Evolutionary conservation across 2,329 filamentous ascomycete genomes (phyloP).

Genomic region (Monosporascus sp.): DNA sequence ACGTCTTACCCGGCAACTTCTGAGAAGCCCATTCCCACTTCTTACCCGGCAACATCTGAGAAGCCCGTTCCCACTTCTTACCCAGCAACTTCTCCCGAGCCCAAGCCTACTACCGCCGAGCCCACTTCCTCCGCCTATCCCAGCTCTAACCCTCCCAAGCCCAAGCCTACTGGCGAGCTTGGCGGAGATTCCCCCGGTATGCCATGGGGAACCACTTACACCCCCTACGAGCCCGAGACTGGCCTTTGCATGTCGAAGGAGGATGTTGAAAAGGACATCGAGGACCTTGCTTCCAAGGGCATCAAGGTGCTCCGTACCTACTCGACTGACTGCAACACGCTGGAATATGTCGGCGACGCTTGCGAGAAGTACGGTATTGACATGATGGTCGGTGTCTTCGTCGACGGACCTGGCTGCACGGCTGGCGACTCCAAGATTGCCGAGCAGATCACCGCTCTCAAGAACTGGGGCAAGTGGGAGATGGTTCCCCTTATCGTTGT

Average conservation of each 20-base stretch:
- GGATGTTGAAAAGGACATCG: conserved; percentile 57
- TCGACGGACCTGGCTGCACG: conserved; percentile 59
- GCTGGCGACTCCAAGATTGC: conserved; percentile 56
- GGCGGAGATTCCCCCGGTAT: conserved; percentile 34
- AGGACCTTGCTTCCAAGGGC: conserved; percentile 55
- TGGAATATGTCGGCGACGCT: conserved; percentile 68
- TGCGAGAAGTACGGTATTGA: conserved; percentile 62
- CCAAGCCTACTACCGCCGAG: conserved; percentile 17
- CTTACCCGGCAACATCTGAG: conserved; percentile 14
- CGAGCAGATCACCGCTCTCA: conserved; percentile 69
- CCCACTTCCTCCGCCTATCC: conserved; percentile 17
- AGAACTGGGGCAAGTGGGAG: conserved; percentile 67
- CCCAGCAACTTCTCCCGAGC: conserved; percentile 10
- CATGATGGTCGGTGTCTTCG: conserved; percentile 84
- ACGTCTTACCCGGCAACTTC: conserved; percentile 15
- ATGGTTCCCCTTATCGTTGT: conserved; percentile 75
- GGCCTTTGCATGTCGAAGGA: conserved; percentile 59
- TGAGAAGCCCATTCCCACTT: conserved; percentile 3
- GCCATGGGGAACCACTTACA: conserved; percentile 75
- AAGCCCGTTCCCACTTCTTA: conserved; percentile 9
- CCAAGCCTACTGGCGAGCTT: conserved; percentile 26
- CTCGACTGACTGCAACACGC: conserved; percentile 83
- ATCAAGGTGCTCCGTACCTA: conserved; percentile 76
- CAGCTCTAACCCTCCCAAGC: conserved; percentile 11
- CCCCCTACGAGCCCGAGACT: conserved; percentile 56